A percentile compares a stretch with the other conserved stretches of the same genome.
These are phyloP conservation scores for Aspergillus sojae DNA, from an alignment of 2,329 filamentous ascomycete species.

Conservation along the genomic window DNA sequence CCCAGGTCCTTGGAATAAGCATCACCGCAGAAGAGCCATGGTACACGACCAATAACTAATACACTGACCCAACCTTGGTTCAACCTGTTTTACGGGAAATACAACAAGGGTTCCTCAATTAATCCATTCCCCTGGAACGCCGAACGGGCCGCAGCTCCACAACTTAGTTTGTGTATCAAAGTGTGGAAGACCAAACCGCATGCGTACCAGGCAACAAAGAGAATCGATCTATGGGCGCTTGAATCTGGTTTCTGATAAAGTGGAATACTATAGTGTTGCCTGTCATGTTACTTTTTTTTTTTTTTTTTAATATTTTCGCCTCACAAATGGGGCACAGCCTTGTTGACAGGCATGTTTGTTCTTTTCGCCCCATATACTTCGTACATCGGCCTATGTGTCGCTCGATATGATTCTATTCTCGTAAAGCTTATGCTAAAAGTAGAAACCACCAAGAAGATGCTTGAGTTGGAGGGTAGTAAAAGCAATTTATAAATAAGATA, in stretches of 20 bases:
- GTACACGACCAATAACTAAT: neutral
- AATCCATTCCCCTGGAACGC: neutral
- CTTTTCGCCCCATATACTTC: neutral
- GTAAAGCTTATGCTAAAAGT: neutral
- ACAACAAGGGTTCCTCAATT: too few relatives aligned
- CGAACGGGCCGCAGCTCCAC: slow-evolving; percentile 7
- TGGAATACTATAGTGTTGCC: neutral
- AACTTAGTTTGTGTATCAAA: neutral
- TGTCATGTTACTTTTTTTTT: neutral
- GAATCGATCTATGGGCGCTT: neutral
- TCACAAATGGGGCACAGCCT: neutral
- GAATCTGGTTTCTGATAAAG: neutral
- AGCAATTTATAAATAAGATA: neutral
- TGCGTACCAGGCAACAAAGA: neutral
- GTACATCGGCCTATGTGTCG: neutral
- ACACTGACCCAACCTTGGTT: neutral
- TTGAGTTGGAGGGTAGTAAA: neutral
- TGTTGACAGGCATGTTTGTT: neutral
- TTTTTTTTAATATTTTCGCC: neutral
- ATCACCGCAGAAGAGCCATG: neutral
- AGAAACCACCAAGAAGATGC: neutral
- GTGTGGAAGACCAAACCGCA: neutral
- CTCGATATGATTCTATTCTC: neutral
- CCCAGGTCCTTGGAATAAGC: neutral
- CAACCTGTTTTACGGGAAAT: neutral